A percentile compares a stretch with the other conserved stretches of the same genome.
Conservation (phyloP, 768 basidiomycete genomes). For the Rhodotorula graminis region DNA sequence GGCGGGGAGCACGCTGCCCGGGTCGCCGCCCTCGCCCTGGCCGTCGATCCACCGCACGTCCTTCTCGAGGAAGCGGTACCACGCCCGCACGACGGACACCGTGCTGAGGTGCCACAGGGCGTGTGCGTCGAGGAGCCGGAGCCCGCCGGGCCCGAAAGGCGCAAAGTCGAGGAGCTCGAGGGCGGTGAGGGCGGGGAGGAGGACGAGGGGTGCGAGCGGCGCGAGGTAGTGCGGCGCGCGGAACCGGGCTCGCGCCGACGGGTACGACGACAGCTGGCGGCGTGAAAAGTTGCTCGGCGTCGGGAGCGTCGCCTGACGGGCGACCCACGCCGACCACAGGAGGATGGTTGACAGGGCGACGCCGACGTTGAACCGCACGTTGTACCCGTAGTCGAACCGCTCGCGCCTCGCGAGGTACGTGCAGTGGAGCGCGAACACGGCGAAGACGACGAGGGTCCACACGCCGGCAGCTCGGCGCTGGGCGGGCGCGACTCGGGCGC, state of each 20-base stretch:
- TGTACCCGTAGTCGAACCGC: constrained; percentile 89
- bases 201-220: constrained; percentile 53
- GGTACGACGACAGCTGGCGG: constrained; percentile 43
- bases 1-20: not conserved
- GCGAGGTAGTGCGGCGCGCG: constrained; percentile 38
- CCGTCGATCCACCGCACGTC: constrained; percentile 54
- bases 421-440: constrained; percentile 62
- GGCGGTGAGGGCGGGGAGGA: constrained; percentile 68
- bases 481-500: not conserved
- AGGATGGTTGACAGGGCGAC: constrained; percentile 73
- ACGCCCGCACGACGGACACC: constrained; percentile 65
- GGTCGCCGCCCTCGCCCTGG: constrained; percentile 21
- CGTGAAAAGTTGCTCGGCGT: constrained; percentile 46
- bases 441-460: constrained; percentile 40
- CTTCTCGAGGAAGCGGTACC: constrained; percentile 78
- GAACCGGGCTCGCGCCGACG: constrained; percentile 52
- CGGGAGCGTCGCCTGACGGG: constrained; percentile 58
- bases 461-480: not conserved
- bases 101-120: constrained; percentile 88
- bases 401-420: constrained; percentile 67
- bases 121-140: constrained; percentile 79
- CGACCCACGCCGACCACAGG: constrained; percentile 72
- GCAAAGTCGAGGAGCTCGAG: constrained; percentile 91
- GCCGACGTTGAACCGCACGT: constrained; percentile 74
- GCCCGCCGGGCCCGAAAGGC: constrained; percentile 51